phyloP scores from a whole-genome alignment of 306 rosid genomes.

The Cicer arietinum region DNA sequence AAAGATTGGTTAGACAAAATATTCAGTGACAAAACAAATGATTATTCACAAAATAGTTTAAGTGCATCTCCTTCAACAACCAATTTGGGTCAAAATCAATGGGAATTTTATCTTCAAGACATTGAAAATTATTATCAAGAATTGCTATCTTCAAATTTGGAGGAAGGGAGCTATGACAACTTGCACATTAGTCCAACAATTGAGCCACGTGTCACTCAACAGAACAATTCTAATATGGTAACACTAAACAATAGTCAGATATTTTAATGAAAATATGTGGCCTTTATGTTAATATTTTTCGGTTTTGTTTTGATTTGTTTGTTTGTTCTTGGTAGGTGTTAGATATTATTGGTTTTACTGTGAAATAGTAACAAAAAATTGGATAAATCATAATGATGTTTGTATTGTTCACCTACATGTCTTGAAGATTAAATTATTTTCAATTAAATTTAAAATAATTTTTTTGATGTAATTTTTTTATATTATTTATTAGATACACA shows the following conservation, averaged over 20 bases:
- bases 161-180: conserved; percentile 48
- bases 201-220: conserved; percentile 54
- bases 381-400: not conserved
- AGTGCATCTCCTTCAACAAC: conserved; percentile 49
- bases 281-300: conserved; percentile 26
- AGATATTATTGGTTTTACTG: conserved; percentile 33
- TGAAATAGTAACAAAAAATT: not conserved
- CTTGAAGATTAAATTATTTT: no score
- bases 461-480: not conserved
- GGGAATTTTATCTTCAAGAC: conserved; percentile 65
- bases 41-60: conserved; percentile 40
- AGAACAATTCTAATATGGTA: conserved; percentile 58
- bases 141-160: conserved; percentile 52
- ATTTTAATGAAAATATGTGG: conserved; percentile 51
- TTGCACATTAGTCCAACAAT: conserved; percentile 53
- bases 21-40: conserved; percentile 56
- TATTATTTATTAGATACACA: not conserved
- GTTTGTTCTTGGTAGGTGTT: conserved; percentile 51
- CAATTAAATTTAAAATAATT: no score
- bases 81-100: conserved; percentile 53
- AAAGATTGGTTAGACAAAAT: conserved; percentile 76
- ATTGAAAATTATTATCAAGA: conserved; percentile 67
- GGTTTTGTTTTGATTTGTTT: conserved; percentile 44
- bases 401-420: no score
- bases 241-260: conserved; percentile 42